Percentiles rank a stretch among this genome's conserved stretches.
Conservation (phyloP, 192 early-diverging fungal species). For the Obelidium mucronatum region DNA sequence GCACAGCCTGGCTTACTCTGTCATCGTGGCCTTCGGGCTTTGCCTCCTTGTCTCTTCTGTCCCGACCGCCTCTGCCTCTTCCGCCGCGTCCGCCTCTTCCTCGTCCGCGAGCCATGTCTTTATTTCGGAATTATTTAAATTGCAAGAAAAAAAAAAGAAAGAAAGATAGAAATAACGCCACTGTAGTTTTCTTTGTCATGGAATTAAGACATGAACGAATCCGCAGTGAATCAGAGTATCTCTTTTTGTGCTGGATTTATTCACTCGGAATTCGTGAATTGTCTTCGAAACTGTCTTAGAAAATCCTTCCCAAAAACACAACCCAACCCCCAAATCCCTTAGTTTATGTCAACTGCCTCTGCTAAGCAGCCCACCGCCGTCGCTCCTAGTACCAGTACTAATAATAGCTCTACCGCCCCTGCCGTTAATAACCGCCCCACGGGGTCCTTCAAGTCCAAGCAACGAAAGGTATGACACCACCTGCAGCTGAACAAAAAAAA, state of each 20-base stretch:
- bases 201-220: background rate
- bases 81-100: slow-evolving; percentile 16
- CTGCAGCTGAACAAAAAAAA: background rate
- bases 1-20: no score
- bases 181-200: background rate
- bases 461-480: slow-evolving; percentile 48
- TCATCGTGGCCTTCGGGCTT: background rate
- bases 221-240: background rate
- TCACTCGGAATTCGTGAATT: no score
- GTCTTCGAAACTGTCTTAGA: background rate
- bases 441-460: slow-evolving; percentile 54
- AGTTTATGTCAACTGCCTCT: slow-evolving; percentile 25
- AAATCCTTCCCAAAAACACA: background rate
- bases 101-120: slow-evolving; percentile 14
- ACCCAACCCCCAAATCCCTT: slow-evolving; percentile 1
- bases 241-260: no score
- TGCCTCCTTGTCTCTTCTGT: background rate
- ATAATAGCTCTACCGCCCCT: slow-evolving; percentile 32
- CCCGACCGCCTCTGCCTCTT: slow-evolving; percentile 5
- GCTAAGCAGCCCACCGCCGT: slow-evolving; percentile 14
- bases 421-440: slow-evolving; percentile 1
- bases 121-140: background rate
- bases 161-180: slow-evolving; percentile 21
- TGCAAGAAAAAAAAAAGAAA: slow-evolving; percentile 6
- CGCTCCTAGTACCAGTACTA: slow-evolving; percentile 34